Percentiles rank a stretch among this genome's conserved stretches.
phyloP scores from a whole-genome alignment of 192 early-diverging fungal species.

The Dispira simplex region DNA sequence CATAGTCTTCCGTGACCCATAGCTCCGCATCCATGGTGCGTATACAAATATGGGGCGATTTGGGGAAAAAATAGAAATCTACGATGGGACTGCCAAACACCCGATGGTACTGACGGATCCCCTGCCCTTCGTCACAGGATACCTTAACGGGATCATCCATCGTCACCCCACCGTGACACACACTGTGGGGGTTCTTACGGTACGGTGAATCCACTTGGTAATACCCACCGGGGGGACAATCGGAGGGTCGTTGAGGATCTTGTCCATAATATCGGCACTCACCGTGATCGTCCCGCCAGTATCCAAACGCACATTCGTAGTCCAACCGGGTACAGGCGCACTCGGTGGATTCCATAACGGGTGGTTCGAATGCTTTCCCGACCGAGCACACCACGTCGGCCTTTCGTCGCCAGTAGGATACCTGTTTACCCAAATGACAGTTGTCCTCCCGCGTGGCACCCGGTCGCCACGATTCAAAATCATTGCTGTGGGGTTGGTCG shows the following conservation, averaged over 20 bases:
- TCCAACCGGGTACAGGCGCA: slow-evolving; percentile 68
- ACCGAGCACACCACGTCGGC: slow-evolving; percentile 47
- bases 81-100: slow-evolving; percentile 29
- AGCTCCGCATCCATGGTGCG: slow-evolving; percentile 34
- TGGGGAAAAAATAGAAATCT: slow-evolving; percentile 48
- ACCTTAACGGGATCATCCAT: slow-evolving; percentile 41
- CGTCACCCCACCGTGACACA: slow-evolving; percentile 62
- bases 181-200: slow-evolving; percentile 49
- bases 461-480: slow-evolving; percentile 86
- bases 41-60: slow-evolving; percentile 34
- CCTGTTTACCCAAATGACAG: slow-evolving; percentile 42
- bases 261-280: slow-evolving; percentile 47
- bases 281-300: slow-evolving; percentile 53
- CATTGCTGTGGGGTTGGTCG: slow-evolving; percentile 37
- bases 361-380: slow-evolving; percentile 40
- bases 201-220: slow-evolving; percentile 74
- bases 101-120: slow-evolving; percentile 17
- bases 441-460: slow-evolving; percentile 42
- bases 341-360: slow-evolving; percentile 25
- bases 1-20: slow-evolving; percentile 44
- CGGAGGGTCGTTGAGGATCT: slow-evolving; percentile 59
- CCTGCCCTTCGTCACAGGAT: slow-evolving; percentile 42
- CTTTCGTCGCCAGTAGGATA: slow-evolving; percentile 63
- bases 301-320: slow-evolving; percentile 81
- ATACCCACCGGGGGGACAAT: slow-evolving; percentile 43